Evolutionary conservation across 2,329 filamentous ascomycete species (phyloP), one percentile per base, ranked within the genome.

Genomic region (Lasiodiplodia sp.): DNA sequence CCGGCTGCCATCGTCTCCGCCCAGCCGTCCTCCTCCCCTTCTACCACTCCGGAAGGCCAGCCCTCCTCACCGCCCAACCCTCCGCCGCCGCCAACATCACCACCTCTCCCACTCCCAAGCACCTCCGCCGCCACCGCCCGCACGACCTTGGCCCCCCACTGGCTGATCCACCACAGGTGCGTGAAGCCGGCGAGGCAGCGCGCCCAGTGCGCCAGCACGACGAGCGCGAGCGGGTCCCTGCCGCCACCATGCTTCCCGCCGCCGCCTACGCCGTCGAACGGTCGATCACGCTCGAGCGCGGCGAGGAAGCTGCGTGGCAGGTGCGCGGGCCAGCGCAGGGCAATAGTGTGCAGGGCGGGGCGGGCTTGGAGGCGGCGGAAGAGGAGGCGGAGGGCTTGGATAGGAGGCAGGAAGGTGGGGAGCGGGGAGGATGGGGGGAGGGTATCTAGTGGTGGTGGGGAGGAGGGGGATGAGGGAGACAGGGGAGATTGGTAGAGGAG

Each of bases 171-270:
- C 60, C 60, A 64, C 28, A 64, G 16, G 8, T 64, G 28, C 28
- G 18, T 25, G 18, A 64, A 52, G 4, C n/a, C 44, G 28, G 44
- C 28, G 5, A 64, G n/a, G 10, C 44, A 51, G 4, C 21, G 28
- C 10, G 60, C 60, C 60, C 60, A 64, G 21, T 64, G 60, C 28
- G 60, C 60, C 4, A 64, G 31, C 2, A 64, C 47, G 3, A 52
- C 28, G 12, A 64, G 6, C 28, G 60, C 60, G 18, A 38, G 28
- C 2, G 18, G 44, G 11, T 64, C 60, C 1, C 60, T 7, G 4
- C 23, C 14, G 11, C 40, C 14, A 7, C 40, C 34, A 23, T 2
- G 28, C 7, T 10, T n/a, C n/a, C n/a, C n/a, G n/a, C n/a, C n/a
- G n/a, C n/a, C n/a, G n/a, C n/a, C n/a, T n/a, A n/a, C n/a, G n/a